These are phyloP conservation scores for Fusarium piperis DNA, from an alignment of 2,329 filamentous ascomycete genomes.

Conservation along the genomic window DNA sequence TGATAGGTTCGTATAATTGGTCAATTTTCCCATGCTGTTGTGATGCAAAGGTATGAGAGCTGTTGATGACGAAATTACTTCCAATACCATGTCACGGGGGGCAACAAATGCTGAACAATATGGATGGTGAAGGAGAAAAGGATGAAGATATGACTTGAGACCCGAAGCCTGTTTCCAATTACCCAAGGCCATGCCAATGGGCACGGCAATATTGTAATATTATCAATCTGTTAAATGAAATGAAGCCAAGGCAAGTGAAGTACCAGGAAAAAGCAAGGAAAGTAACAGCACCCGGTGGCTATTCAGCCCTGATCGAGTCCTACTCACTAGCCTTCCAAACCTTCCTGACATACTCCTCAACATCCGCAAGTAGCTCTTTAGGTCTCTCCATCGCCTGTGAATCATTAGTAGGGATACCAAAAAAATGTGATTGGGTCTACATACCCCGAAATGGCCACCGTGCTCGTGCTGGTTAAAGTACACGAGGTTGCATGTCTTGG, in stretches of 20 bases:
- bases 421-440: no score
- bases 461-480: background rate
- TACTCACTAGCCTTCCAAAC: background rate
- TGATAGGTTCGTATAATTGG: no score
- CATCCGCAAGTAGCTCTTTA: background rate
- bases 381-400: background rate
- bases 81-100: background rate
- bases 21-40: no score
- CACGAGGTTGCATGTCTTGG: background rate
- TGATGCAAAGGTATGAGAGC: fast-evolving
- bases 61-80: background rate
- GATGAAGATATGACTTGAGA: background rate
- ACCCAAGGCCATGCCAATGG: background rate
- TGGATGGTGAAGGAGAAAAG: background rate
- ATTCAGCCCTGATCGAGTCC: background rate
- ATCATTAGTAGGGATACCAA: no score
- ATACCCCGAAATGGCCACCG: background rate
- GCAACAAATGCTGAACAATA: background rate
- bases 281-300: background rate
- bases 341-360: background rate
- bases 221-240: background rate
- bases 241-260: background rate
- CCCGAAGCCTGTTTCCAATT: background rate
- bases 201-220: background rate
- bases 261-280: background rate